These are phyloP conservation scores for Coniochaeta hoffmannii DNA, from an alignment of 2,329 filamentous ascomycete genomes.

Conservation along the genomic window DNA sequence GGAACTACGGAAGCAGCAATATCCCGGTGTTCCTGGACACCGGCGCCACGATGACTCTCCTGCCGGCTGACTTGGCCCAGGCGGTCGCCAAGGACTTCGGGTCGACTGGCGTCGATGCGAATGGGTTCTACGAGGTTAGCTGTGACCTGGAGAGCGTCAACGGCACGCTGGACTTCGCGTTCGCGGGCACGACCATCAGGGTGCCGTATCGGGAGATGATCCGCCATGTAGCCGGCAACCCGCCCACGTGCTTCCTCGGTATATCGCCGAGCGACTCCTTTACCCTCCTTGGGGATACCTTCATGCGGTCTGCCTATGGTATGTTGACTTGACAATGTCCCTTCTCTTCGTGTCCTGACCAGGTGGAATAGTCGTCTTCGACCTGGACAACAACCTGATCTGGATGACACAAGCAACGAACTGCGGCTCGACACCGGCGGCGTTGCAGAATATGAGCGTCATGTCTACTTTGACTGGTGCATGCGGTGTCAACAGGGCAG, in stretches of 20 bases:
- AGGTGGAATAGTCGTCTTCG: conserved; percentile 33
- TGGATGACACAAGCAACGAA: conserved; percentile 43
- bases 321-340: conserved; percentile 7
- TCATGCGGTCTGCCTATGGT: conserved; percentile 49
- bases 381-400: conserved; percentile 38
- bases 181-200: conserved; percentile 37
- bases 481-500: conserved; percentile 9
- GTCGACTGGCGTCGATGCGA: conserved; percentile 25
- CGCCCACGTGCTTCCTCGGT: conserved; percentile 38
- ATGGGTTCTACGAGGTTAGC: conserved; percentile 38
- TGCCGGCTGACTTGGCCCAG: conserved; percentile 50
- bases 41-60: conserved; percentile 60
- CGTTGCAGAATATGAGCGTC: conserved; percentile 24
- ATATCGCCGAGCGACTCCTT: conserved; percentile 39
- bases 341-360: neutral
- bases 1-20: conserved; percentile 25
- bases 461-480: conserved; percentile 16
- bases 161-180: conserved; percentile 41
- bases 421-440: conserved; percentile 39
- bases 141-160: conserved; percentile 31
- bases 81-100: conserved; percentile 43
- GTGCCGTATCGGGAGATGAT: conserved; percentile 45
- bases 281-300: conserved; percentile 50
- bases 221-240: conserved; percentile 22
- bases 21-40: conserved; percentile 62